Conservation (phyloP, 2,329 filamentous ascomycete species). For the Blastomyces gilchristii region DNA sequence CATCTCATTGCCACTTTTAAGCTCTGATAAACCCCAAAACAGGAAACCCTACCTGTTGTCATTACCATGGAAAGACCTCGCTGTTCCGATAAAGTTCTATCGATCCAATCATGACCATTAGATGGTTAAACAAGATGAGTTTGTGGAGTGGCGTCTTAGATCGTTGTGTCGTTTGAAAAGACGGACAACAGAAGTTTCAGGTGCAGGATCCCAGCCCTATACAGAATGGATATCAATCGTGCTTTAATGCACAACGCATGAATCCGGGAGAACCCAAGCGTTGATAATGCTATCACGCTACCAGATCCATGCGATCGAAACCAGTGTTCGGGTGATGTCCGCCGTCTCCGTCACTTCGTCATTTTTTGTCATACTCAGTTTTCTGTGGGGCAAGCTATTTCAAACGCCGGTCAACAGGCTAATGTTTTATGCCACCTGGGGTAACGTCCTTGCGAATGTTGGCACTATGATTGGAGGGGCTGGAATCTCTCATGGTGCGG, state of each 20-base stretch:
- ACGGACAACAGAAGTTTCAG: not conserved
- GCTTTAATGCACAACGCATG: not conserved
- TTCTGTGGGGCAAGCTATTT: constrained; percentile 15
- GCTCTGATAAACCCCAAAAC: too few relatives aligned
- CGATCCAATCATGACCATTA: not conserved
- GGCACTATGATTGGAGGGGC: constrained; percentile 62
- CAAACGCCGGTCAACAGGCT: constrained; percentile 57
- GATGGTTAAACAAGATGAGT: not conserved
- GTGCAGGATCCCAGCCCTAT: not conserved
- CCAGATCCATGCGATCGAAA: constrained; percentile 4
- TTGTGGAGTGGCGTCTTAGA: not conserved
- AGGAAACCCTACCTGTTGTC: not conserved
- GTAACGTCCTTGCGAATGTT: constrained; percentile 67
- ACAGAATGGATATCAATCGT: not conserved
- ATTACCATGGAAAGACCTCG: not conserved
- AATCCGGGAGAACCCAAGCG: too few relatives aligned
- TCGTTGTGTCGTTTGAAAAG: not conserved
- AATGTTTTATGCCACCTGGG: constrained; percentile 73
- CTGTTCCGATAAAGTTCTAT: not conserved
- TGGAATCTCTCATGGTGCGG: constrained; percentile 42
- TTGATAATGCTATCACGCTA: not conserved
- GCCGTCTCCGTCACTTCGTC: constrained; percentile 16
- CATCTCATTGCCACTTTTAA: too few relatives aligned
- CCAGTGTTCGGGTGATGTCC: constrained; percentile 18
- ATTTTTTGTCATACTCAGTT: constrained; percentile 18